Conservation (phyloP, 805 yeast genomes). For the Wickerhamiella azymoides region DNA sequence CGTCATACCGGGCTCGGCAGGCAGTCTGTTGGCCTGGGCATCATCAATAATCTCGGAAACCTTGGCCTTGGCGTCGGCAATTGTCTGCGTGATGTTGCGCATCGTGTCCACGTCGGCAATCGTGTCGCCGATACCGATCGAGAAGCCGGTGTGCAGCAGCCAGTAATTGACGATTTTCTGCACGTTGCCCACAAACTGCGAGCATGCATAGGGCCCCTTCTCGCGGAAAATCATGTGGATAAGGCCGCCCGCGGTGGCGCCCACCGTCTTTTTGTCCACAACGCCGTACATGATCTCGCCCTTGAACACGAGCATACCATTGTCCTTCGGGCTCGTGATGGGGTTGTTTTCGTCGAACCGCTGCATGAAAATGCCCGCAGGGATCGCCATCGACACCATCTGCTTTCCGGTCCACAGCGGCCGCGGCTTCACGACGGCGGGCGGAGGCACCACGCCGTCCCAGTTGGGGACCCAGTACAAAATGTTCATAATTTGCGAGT, state of each 20-base stretch:
- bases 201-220: constrained; percentile 85
- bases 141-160: constrained; percentile 92
- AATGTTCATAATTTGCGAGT: constrained; percentile 91
- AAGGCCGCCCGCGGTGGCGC: constrained; percentile 96
- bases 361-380: constrained; percentile 88
- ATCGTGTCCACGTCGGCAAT: constrained; percentile 96
- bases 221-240: constrained; percentile 96
- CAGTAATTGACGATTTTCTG: constrained; percentile 94
- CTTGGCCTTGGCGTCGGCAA: constrained; percentile 81
- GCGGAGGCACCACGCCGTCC: constrained; percentile 97
- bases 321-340: constrained; percentile 71
- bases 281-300: constrained; percentile 98
- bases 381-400: constrained; percentile 79
- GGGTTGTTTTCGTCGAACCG: constrained; percentile 86
- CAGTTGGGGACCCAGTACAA: constrained; percentile 96
- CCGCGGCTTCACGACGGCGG: constrained; percentile 85
- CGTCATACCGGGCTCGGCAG: constrained; percentile 99
- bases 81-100: constrained; percentile 85
- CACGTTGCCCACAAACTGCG: constrained; percentile 76
- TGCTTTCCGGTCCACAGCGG: constrained; percentile 98
- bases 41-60: constrained; percentile 88
- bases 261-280: constrained; percentile 95
- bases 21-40: constrained; percentile 77
- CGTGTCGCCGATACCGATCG: constrained; percentile 99
- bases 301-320: constrained; percentile 88